Conservation (phyloP, 2,329 filamentous ascomycete genomes). For the Trichophyton benhamiae region DNA sequence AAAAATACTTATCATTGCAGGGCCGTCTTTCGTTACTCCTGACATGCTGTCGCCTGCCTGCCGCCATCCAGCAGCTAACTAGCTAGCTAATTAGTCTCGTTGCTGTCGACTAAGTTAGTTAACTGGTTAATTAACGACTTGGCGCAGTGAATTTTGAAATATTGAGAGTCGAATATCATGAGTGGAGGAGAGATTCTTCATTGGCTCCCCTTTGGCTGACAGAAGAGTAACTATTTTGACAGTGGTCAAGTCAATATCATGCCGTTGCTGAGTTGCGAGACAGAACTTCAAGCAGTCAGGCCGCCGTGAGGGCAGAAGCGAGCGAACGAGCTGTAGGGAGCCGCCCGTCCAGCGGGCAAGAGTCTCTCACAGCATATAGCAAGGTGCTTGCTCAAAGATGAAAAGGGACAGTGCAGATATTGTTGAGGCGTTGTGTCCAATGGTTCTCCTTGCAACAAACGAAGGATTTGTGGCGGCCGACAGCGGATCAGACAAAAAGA, state of each 20-base stretch:
- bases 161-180: not conserved
- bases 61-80: no score
- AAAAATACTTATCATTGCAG: no score
- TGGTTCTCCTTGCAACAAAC: not conserved
- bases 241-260: no score
- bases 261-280: no score
- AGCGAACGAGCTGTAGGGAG: not conserved
- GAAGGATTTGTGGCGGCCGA: not conserved
- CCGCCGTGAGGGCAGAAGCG: no score
- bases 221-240: not conserved
- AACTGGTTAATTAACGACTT: not conserved
- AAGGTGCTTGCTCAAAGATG: not conserved
- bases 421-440: not conserved
- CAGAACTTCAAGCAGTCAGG: no score
- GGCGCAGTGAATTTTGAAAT: not conserved
- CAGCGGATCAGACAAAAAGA: not conserved
- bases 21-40: no score
- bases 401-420: not conserved
- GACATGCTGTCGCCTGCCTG: no score
- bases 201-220: not conserved
- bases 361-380: not conserved
- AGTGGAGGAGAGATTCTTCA: not conserved
- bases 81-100: not conserved
- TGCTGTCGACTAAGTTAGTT: not conserved
- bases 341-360: not conserved